Percentiles rank a stretch among this genome's conserved stretches.
Conservation (phyloP, 176 grass and related monocot genomes). For the Paspalum vaginatum region DNA sequence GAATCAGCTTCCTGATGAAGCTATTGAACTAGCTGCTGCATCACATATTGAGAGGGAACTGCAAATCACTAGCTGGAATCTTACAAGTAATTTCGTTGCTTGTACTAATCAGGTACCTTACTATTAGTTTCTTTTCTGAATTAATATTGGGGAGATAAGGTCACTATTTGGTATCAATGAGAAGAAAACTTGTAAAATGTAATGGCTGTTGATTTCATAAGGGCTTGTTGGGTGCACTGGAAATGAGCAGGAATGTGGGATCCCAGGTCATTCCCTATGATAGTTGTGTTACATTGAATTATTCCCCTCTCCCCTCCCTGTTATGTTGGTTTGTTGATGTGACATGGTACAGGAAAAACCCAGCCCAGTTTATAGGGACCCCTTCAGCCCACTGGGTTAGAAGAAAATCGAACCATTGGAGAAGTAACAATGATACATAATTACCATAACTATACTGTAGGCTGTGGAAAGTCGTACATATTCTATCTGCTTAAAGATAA, state of each 20-base stretch:
- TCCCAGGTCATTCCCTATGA: not conserved
- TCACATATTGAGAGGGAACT: constrained; percentile 93
- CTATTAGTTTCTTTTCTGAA: constrained; percentile 17
- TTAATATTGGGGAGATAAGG: not conserved
- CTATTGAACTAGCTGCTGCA: constrained; percentile 91
- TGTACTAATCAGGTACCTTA: constrained; percentile 82
- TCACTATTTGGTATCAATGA: constrained; percentile 12
- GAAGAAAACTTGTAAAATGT: not conserved
- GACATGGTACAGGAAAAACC: not conserved
- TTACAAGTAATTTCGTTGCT: constrained; percentile 94
- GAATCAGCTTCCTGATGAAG: constrained; percentile 90
- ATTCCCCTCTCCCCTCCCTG: not conserved
- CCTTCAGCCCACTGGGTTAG: not conserved
- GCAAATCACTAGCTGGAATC: constrained; percentile 93
- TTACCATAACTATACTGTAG: not conserved
- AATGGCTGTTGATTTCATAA: not conserved
- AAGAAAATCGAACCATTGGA: not conserved
- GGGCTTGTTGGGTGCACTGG: not conserved
- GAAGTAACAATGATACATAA: not conserved
- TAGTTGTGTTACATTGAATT: not conserved
- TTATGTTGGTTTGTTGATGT: not conserved
- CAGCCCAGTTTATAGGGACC: not conserved
- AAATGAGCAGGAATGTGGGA: not conserved
- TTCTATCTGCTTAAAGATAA: constrained; percentile 1
- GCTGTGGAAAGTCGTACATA: not conserved